Base-by-base conservation (phyloP, 192 early-diverging fungal genomes). In the Coemansia sp. region DNA sequence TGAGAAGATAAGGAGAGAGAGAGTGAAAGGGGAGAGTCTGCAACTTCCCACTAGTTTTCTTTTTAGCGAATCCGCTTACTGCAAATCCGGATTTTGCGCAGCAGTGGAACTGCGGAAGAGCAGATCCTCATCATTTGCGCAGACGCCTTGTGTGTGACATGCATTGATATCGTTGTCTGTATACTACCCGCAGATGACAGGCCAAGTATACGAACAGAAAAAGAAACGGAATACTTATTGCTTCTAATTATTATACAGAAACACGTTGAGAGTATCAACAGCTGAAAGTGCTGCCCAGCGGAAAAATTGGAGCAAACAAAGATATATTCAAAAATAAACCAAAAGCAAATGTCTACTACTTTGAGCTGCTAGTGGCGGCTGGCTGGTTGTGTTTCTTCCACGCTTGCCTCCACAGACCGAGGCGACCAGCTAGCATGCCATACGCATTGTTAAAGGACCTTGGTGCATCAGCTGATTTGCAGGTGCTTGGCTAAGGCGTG, bases 241-340 rank as follows among this genome's bases (percentile, higher is more conserved):
- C 2, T 10, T 41, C 40, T 41, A 41, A 41, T 89, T 81, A 8
- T 80, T 11, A 41, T 12, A 41, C 40, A 41, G 11, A 41, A 41
- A 41, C 40, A 2, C 1, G 40, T 41, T 41, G 9, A 41, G 40
- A 41, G 40, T 12, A 41, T 2, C 2, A 12, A 11, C 40, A 11
- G 9, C 40, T 41, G 40, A 10, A 11, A 41, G 40, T 71, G 40
- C 11, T 41, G 9, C 13, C 9, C 11, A 11, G 40, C 40, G 40
- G 9, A 41, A 41, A 41, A 6, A 10, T 12, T 41, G 13, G 9
- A 13, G 8, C 40, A 41, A 12, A 41, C 3, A 41, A 41, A 12
- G 7, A 41, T 41, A 41, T 8, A 5, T 34, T 41, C 40, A 13
- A 12, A n/a, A 46, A 46, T 1, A 47, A 16, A 47, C 3, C 1